Conservation (phyloP, 331 rosid genomes). For the Prunus yedoensis region DNA sequence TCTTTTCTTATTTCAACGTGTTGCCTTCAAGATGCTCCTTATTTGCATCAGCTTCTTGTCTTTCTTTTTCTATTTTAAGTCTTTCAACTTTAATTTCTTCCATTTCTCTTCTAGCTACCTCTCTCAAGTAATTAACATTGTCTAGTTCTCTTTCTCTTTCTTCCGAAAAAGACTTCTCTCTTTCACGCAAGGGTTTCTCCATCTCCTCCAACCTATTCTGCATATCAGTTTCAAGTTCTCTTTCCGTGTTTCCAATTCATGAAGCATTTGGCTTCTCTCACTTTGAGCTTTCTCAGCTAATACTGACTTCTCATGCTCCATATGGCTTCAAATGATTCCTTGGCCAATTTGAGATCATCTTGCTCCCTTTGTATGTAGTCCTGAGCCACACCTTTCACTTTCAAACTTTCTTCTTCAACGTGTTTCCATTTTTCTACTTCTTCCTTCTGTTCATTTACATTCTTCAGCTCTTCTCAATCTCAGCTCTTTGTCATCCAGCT, state of each 20-base stretch:
- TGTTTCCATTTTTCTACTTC: constrained; percentile 62
- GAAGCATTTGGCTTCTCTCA: constrained; percentile 74
- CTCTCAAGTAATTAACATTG: constrained; percentile 72
- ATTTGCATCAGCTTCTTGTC: constrained; percentile 68
- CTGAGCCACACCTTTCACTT: constrained; percentile 57
- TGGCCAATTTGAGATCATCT: constrained; percentile 68
- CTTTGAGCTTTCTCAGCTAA: constrained; percentile 66
- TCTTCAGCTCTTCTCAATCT: constrained; percentile 65
- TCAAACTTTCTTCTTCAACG: constrained; percentile 74
- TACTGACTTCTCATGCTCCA: constrained; percentile 71
- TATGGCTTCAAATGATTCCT: constrained; percentile 77
- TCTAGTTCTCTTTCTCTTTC: constrained; percentile 64
- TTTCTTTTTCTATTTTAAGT: constrained; percentile 69
- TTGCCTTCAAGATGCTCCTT: constrained; percentile 70
- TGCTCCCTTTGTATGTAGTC: constrained; percentile 66
- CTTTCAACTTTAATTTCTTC: constrained; percentile 81
- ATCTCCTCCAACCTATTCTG: constrained; percentile 75
- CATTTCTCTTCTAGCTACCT: constrained; percentile 83
- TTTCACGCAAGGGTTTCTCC: constrained; percentile 71
- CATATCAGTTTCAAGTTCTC: constrained; percentile 80
- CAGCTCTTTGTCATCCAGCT: constrained; percentile 83
- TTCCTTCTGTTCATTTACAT: constrained; percentile 60
- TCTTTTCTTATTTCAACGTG: constrained; percentile 78
- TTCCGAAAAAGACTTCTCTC: constrained; percentile 70
- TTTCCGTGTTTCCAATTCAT: constrained; percentile 68